phyloP scores from a whole-genome alignment of 352 stramenopile genomes.

The Phytophthora pinifolia region DNA sequence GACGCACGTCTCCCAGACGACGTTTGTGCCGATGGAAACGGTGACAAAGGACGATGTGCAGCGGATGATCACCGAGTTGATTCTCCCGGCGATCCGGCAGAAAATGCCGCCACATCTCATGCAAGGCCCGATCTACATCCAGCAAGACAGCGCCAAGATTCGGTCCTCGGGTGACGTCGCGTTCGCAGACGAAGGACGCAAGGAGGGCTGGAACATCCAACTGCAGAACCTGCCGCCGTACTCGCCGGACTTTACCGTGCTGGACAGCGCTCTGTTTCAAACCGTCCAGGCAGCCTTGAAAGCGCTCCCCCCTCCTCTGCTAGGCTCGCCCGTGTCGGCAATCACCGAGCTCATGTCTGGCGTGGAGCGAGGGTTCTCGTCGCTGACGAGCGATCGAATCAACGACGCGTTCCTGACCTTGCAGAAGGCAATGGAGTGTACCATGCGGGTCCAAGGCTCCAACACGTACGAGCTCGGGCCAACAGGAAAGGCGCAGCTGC shows the following conservation, averaged over 20 bases:
- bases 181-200: conserved; percentile 38
- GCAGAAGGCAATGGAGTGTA: conserved; percentile 47
- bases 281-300: conserved; percentile 30
- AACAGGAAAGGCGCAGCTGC: conserved; percentile 31
- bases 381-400: conserved; percentile 31
- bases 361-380: conserved; percentile 30
- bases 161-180: conserved; percentile 30
- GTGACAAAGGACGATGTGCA: conserved; percentile 48
- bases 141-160: conserved; percentile 47
- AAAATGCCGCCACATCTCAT: conserved; percentile 39
- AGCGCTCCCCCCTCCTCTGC: conserved; percentile 8
- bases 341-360: conserved; percentile 30
- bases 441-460: conserved; percentile 41
- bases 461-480: conserved; percentile 44
- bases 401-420: conserved; percentile 43
- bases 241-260: conserved; percentile 47
- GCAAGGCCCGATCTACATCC: conserved; percentile 37
- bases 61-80: conserved; percentile 37
- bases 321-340: conserved; percentile 10
- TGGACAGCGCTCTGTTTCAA: conserved; percentile 39
- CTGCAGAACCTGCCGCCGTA: conserved; percentile 43
- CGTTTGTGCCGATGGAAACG: conserved; percentile 29
- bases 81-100: conserved; percentile 35
- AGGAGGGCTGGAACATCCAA: conserved; percentile 40
- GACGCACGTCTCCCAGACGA: background rate